Evolutionary conservation across 768 basidiomycete genomes (phyloP).

Genomic region (Tricholoma hemisulphureum): DNA sequence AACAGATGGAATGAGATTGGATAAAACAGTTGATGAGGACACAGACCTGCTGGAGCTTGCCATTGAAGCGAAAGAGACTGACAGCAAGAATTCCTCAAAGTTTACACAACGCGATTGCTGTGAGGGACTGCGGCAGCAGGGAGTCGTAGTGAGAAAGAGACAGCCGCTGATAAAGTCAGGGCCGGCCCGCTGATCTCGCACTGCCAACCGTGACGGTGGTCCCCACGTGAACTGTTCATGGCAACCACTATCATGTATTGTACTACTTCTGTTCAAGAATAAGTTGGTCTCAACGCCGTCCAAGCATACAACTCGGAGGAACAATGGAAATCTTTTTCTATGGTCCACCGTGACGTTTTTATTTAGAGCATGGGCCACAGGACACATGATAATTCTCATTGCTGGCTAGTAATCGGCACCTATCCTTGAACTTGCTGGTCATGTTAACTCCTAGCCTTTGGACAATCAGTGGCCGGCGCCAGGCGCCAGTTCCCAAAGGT

Average conservation of each 20-base stretch:
- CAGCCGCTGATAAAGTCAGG: neutral
- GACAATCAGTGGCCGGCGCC: slow-evolving; percentile 8
- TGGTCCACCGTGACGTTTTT: neutral
- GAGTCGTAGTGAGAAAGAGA: neutral
- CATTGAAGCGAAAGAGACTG: slow-evolving; percentile 4
- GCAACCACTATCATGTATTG: no score
- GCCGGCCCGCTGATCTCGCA: neutral
- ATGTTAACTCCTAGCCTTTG: slow-evolving; percentile 11
- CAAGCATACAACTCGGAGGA: neutral
- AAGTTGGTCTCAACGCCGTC: no score
- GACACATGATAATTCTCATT: no score
- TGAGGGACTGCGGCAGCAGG: neutral
- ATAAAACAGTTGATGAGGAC: slow-evolving; percentile 5
- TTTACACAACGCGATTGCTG: slow-evolving; percentile 1
- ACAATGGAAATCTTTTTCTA: neutral
- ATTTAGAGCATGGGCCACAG: neutral
- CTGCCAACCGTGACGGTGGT: no score
- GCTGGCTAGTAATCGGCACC: no score
- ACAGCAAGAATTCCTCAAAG: neutral
- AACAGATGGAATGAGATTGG: slow-evolving; percentile 7
- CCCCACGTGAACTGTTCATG: no score
- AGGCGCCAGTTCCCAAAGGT: neutral
- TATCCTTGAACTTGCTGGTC: neutral
- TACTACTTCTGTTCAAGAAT: no score
- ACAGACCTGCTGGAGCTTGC: slow-evolving; percentile 34